Evolutionary conservation across 2,329 filamentous ascomycete species (phyloP), one percentile per base, ranked within the genome.

Genomic region (Trichothecium roseum): DNA sequence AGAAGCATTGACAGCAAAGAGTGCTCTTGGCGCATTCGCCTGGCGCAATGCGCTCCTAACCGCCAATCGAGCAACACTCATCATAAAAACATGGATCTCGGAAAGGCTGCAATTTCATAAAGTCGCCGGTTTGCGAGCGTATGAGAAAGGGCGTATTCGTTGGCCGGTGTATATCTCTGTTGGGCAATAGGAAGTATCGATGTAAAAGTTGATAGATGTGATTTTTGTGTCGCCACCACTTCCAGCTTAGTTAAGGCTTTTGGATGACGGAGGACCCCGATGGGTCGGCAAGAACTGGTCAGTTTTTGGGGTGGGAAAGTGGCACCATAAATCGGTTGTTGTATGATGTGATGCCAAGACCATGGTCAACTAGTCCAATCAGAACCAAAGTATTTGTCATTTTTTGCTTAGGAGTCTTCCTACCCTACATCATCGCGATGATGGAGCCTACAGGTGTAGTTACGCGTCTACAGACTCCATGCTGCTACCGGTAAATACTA

Each of bases 41-140:
- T 56, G 56, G 41, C 61, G 62, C 44, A 57, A 46, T 45, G 60
- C 59, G 42, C 57, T 49, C 44, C 60, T 49, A 51, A 62, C 54
- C 52, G 62, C 48, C 40, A 58, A 57, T 47, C 53, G 45, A 46
- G 60, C 51, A 30, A 56, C 51, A 47, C 57, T 70, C 68, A 73
- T 72, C 34, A 32, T 43, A 36, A 43, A 38, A 40, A 45, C 51
- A 56, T 56, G 43, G 39, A 42, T 31, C 30, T 10, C 20, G 18
- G 15, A 24, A 15, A 16, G 18, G 30, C n/a, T 18, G 30, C 18
- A n/a, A 34, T 20, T 20, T 28, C n/a, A 34, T 32, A 22, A 27
- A 29, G 26, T 30, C 24, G 34, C 37, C 36, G 8, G 37, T 34
- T 20, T 36, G 32, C 37, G 36, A 36, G 16, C 12, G 31, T n/a